Base-by-base conservation (phyloP, 148 eudicot genomes). In the Camellia granthamiana region DNA sequence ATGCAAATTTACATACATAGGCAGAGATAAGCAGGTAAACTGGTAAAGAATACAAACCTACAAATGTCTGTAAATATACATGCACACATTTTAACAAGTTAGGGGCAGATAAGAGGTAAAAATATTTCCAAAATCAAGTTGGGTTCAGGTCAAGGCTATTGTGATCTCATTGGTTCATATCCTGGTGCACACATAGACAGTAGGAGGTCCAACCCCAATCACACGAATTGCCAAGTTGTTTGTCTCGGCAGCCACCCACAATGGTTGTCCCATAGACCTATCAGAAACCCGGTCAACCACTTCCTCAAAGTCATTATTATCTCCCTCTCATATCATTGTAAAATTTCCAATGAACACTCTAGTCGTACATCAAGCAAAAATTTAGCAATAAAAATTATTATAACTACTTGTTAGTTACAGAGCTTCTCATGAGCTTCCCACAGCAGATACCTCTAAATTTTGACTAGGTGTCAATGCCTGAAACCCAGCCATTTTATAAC, bases 21-120 rank as follows among this genome's bases (percentile, higher is more conserved):
- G 74, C 74, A 69, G 55, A 69, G 74, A 44, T 46, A 13, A n/a
- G 74, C 54, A n/a, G 74, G 30, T 46, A 44, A 69, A 46, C 9
- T 7, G 74, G 30, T 46, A 44, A 69, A 46, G 14, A 69, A 19
- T 18, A 69, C 73, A 44, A 69, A 18, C 6, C 55, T 70, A 70
- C 19, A 47, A 18, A 46, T 70, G 30, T 12, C 30, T 15, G 52
- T 16, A 55, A 2, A 8, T 55, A 55, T 55, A 9, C 8, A 55
- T 55, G 59, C 59, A n/a, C 74, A 70, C n/a, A 18, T 10, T 46
- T 49, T 8, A 70, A 70, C 38, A 70, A 70, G 55, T 70, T 69
- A 69, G 8, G 52, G 52, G 21, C 72, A 1, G 5, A 59, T 55
- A 7, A 55, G 59, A 55, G 14, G 59, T 49, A 55, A 55, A 55